These are phyloP conservation scores for Kodamaea hsintzibuensis DNA, from an alignment of 805 yeast genomes.

Conservation along the genomic window DNA sequence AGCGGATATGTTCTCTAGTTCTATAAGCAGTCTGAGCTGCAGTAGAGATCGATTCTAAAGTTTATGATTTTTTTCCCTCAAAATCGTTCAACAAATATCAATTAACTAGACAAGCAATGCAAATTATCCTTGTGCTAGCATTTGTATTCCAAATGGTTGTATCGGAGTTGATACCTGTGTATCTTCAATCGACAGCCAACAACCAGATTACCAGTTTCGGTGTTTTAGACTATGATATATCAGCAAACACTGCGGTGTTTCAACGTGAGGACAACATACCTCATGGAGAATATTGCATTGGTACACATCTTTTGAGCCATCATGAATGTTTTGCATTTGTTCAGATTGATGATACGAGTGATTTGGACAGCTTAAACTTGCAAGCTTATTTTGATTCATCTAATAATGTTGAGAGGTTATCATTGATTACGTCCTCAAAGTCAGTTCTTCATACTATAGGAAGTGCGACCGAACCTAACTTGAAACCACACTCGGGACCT, in stretches of 20 bases:
- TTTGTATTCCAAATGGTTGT: neutral
- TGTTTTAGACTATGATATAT: slow-evolving; percentile 1
- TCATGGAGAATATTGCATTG: slow-evolving; percentile 26
- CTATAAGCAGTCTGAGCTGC: neutral
- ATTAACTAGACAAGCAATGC: neutral
- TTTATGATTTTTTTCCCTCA: neutral
- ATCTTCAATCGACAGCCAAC: slow-evolving; percentile 1
- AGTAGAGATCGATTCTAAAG: neutral
- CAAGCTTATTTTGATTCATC: slow-evolving; percentile 6
- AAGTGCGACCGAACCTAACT: slow-evolving; percentile 30
- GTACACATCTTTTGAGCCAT: slow-evolving; percentile 30
- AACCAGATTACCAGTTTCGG: slow-evolving; percentile 3
- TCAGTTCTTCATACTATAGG: slow-evolving; percentile 10
- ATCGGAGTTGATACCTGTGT: slow-evolving; percentile 4
- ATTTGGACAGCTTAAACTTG: slow-evolving; percentile 2
- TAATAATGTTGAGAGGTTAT: slow-evolving; percentile 1
- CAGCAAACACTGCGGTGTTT: neutral
- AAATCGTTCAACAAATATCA: neutral
- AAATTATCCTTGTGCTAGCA: neutral
- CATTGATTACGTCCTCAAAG: slow-evolving; percentile 5
- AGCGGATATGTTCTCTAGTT: neutral
- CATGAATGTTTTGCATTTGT: slow-evolving; percentile 35
- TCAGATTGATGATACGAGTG: neutral
- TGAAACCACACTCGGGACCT: slow-evolving; percentile 22
- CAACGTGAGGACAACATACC: neutral